Conservation (phyloP, 2,329 filamentous ascomycete genomes). For the Dothideomycetes sp. region DNA sequence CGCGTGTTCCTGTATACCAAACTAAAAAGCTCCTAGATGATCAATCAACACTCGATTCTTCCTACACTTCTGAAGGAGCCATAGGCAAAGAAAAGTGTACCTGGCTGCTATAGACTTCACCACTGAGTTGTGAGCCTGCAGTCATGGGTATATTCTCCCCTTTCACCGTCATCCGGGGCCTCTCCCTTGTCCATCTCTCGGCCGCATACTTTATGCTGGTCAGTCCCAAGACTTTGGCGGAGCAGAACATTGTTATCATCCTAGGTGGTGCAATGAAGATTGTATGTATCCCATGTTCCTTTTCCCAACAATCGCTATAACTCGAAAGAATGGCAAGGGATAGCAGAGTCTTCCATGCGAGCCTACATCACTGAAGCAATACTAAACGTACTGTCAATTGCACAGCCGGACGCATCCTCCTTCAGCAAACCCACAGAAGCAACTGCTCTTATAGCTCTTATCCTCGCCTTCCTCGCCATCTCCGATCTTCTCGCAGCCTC, state of each 20-base stretch:
- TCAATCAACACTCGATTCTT: neutral
- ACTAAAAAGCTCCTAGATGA: neutral
- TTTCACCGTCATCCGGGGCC: constrained; percentile 66
- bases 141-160: constrained; percentile 73
- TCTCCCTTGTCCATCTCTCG: constrained; percentile 77
- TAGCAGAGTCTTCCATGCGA: neutral
- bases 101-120: neutral
- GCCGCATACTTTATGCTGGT: constrained; percentile 75
- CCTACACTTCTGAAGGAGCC: neutral
- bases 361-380: constrained; percentile 1
- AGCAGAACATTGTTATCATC: constrained; percentile 71
- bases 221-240: constrained; percentile 58
- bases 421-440: constrained; percentile 61
- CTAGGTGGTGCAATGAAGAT: constrained; percentile 76
- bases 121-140: neutral
- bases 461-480: constrained; percentile 51
- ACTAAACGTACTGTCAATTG: constrained; percentile 3
- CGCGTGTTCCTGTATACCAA: neutral
- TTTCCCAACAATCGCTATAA: neutral
- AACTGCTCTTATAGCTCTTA: constrained; percentile 55
- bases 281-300: constrained; percentile 35
- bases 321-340: neutral
- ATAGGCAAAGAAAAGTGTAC: neutral
- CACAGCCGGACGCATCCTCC: constrained; percentile 51
- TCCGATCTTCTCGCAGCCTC: constrained; percentile 36